Evolutionary conservation across 768 basidiomycete genomes (phyloP).

Genomic region (Termitomyces sp.): DNA sequence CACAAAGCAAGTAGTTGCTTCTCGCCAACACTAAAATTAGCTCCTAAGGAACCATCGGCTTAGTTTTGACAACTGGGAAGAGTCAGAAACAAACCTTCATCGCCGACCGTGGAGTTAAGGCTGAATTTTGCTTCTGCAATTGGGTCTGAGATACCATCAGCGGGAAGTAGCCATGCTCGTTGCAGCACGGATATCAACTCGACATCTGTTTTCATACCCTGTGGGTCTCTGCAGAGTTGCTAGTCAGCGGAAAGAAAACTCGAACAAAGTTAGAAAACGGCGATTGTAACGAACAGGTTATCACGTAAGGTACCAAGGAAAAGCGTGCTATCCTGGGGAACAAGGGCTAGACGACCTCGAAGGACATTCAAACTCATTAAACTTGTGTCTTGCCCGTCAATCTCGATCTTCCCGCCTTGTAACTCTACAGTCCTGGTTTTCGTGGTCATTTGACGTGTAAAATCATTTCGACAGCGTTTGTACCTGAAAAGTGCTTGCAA

Average conservation of each 20-base stretch:
- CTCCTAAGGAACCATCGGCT: constrained; percentile 29
- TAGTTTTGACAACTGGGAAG: neutral
- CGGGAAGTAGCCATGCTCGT: constrained; percentile 56
- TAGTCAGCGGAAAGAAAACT: neutral
- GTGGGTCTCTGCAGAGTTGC: constrained; percentile 44
- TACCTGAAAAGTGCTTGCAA: constrained; percentile 56
- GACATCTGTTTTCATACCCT: constrained; percentile 49
- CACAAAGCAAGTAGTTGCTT: constrained; percentile 61
- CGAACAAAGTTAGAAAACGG: neutral
- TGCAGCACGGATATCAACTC: constrained; percentile 61
- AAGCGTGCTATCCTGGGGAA: constrained; percentile 61
- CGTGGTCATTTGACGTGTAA: neutral
- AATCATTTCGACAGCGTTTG: neutral
- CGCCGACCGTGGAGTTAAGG: constrained; percentile 54
- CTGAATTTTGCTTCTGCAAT: constrained; percentile 64
- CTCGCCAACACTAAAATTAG: constrained; percentile 67
- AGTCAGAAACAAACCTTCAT: constrained; percentile 45
- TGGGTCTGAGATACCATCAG: constrained; percentile 40
- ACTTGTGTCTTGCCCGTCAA: constrained; percentile 51
- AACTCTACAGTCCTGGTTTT: constrained; percentile 54
- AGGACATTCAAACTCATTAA: constrained; percentile 50
- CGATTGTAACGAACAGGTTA: constrained; percentile 28
- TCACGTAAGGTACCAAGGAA: constrained; percentile 44
- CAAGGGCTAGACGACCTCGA: constrained; percentile 55
- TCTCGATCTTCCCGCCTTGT: constrained; percentile 50